Evolutionary conservation across 75 land plant genomes (phyloP).

Genomic region (Picea sitchensis): DNA sequence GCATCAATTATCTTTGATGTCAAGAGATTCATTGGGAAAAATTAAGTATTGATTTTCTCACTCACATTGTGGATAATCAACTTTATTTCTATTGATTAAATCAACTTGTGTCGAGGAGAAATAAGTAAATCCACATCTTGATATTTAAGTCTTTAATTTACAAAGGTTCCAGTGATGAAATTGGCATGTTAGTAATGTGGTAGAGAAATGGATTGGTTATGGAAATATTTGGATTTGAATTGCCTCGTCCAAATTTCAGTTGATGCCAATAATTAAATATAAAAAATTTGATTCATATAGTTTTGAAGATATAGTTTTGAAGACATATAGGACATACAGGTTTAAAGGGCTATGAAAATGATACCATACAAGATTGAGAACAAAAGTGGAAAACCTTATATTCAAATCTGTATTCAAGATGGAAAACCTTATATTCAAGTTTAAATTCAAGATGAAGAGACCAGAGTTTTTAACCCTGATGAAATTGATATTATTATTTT

Average conservation of each 20-base stretch:
- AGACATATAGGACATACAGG: no score
- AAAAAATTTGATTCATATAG: no score
- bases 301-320: slow-evolving; percentile 31
- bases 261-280: background rate
- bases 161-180: background rate
- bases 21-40: no score
- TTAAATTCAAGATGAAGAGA: slow-evolving; percentile 62
- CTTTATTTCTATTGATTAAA: no score
- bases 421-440: slow-evolving; percentile 77
- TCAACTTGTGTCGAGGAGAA: background rate
- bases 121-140: background rate
- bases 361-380: slow-evolving; percentile 76
- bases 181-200: background rate
- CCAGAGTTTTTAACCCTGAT: slow-evolving; percentile 67
- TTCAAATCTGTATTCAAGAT: no score
- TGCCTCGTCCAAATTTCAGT: background rate
- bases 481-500: slow-evolving; percentile 76
- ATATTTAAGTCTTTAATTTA: background rate
- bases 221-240: background rate
- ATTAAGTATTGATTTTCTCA: slow-evolving; percentile 11
- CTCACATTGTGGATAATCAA: background rate
- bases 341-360: slow-evolving; percentile 53
- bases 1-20: slow-evolving; percentile 70
- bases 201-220: background rate
- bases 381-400: no score